phyloP scores from a whole-genome alignment of 192 early-diverging fungal species.

The Coemansia biformis region DNA sequence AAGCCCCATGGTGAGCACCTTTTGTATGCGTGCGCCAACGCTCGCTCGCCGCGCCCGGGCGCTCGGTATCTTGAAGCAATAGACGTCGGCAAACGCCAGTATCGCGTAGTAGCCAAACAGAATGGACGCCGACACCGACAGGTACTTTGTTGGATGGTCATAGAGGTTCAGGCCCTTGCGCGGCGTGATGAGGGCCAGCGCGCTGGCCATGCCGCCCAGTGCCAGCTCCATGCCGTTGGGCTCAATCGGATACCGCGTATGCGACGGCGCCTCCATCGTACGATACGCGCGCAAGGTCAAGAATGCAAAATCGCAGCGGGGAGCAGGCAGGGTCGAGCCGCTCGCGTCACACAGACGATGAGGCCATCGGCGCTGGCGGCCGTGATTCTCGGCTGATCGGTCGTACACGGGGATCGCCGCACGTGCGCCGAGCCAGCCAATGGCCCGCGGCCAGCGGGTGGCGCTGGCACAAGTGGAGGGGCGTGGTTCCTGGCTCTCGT shows the following conservation, averaged over 20 bases:
- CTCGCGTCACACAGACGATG: no score
- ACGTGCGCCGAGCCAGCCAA: no score
- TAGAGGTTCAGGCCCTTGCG: conserved; percentile 36
- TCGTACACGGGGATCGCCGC: no score
- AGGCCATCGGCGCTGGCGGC: no score
- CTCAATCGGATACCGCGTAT: conserved; percentile 39
- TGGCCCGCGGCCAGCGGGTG: no score
- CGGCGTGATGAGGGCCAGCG: conserved; percentile 33
- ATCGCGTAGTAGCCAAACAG: conserved; percentile 41
- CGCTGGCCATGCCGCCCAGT: conserved; percentile 34
- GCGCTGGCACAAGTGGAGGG: no score
- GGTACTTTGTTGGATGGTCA: conserved; percentile 28
- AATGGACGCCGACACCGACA: conserved; percentile 17
- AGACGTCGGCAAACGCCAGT: conserved; percentile 32
- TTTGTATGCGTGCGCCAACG: conserved; percentile 2
- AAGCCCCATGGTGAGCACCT: conserved; percentile 4
- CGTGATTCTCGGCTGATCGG: no score
- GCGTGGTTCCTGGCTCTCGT: no score
- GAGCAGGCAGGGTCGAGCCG: no score
- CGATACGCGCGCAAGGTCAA: no score
- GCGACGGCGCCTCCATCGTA: conserved; percentile 2
- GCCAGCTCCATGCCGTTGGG: conserved; percentile 41
- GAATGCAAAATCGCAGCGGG: no score
- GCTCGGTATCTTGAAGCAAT: conserved; percentile 29
- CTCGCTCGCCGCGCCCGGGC: neutral